Evolutionary conservation across 257 asterid species (phyloP).

Genomic region (Ehretia macrophylla): DNA sequence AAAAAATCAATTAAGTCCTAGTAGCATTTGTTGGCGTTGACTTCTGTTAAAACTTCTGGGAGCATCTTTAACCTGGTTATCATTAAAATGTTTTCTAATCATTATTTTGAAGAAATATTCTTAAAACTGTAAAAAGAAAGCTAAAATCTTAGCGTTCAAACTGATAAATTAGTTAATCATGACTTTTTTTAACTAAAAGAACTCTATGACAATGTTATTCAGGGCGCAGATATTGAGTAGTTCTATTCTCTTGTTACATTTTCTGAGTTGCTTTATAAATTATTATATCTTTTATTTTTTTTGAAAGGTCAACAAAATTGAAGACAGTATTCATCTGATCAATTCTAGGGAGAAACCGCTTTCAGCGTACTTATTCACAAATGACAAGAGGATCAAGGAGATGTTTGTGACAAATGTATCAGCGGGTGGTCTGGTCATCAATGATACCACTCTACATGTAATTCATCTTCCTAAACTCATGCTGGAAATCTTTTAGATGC

Average conservation of each 20-base stretch:
- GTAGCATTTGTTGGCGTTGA: too few species aligned
- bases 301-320: conserved; percentile 59
- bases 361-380: conserved; percentile 85
- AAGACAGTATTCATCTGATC: conserved; percentile 54
- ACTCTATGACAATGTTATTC: neutral
- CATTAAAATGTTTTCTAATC: too few species aligned
- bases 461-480: conserved; percentile 19
- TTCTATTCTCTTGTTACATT: neutral
- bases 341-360: conserved; percentile 76
- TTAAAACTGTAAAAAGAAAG: too few species aligned
- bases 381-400: conserved; percentile 68
- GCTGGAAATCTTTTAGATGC: conserved; percentile 2
- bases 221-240: neutral
- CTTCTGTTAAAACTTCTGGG: neutral
- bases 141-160: too few species aligned
- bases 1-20: too few species aligned
- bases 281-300: conserved; percentile 10
- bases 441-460: conserved; percentile 58
- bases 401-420: conserved; percentile 55
- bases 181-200: too few species aligned
- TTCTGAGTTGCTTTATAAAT: too few species aligned
- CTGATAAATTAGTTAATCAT: too few species aligned
- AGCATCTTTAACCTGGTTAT: neutral
- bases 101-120: too few species aligned
- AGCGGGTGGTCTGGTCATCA: conserved; percentile 70